A percentile compares a stretch with the other conserved stretches of the same genome.
Conservation (phyloP, 306 rosid genomes). For the Parietaria judaica region DNA sequence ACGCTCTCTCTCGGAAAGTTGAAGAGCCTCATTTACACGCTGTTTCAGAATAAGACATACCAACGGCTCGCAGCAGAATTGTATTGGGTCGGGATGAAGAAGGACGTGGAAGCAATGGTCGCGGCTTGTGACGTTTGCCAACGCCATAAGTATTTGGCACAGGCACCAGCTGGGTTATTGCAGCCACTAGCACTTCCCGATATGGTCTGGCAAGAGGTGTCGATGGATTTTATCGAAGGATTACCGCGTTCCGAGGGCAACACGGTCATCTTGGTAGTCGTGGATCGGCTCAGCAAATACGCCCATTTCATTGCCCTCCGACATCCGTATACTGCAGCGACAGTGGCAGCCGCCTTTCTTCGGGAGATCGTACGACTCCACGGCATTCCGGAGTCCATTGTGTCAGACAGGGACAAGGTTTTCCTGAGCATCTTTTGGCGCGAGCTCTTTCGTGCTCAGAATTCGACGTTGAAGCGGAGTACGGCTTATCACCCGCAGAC, state of each 20-base stretch:
- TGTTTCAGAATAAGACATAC: not conserved
- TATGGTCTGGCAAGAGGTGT: not conserved
- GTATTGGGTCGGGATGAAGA: slow-evolving; percentile 1
- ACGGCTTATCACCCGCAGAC: not conserved
- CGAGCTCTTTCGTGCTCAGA: not conserved
- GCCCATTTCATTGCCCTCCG: not conserved
- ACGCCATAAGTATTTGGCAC: not conserved
- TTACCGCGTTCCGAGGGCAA: not conserved
- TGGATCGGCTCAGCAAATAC: slow-evolving; percentile 1
- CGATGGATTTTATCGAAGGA: slow-evolving; percentile 3
- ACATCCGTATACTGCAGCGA: not conserved
- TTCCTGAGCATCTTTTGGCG: not conserved
- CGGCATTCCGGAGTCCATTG: not conserved
- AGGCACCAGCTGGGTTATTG: not conserved
- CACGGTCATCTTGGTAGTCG: not conserved
- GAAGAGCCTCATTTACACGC: too few relatives aligned
- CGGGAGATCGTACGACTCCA: not conserved
- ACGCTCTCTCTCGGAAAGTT: too few relatives aligned
- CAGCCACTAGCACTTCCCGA: not conserved
- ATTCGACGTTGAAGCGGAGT: not conserved
- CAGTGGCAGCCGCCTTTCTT: not conserved
- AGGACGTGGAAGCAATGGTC: not conserved
- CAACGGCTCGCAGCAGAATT: not conserved
- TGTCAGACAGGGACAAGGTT: not conserved
- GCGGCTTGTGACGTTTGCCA: not conserved